These are phyloP conservation scores for Stephanodiscus minutulus DNA, from an alignment of 108 stramenopile genomes.

Conservation along the genomic window DNA sequence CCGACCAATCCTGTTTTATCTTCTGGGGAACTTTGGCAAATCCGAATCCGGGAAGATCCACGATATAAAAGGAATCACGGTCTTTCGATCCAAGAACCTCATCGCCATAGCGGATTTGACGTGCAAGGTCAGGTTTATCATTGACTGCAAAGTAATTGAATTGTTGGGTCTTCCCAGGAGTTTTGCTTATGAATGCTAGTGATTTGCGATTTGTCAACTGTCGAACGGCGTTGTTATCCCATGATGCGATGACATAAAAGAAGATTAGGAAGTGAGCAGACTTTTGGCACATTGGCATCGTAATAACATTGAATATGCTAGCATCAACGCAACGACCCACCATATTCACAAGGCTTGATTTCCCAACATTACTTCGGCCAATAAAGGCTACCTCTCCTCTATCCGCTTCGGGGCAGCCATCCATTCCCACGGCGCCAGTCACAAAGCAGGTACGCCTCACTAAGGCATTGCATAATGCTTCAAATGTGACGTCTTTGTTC, in stretches of 20 bases:
- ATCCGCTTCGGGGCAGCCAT: constrained; percentile 78
- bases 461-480: constrained; percentile 82
- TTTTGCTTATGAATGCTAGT: constrained; percentile 91
- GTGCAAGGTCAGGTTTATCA: constrained; percentile 80
- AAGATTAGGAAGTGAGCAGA: not conserved
- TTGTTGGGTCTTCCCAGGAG: constrained; percentile 95
- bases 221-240: not conserved
- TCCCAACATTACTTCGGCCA: constrained; percentile 94
- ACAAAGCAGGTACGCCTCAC: constrained; percentile 82
- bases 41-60: constrained; percentile 96
- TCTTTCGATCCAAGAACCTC: constrained; percentile 73
- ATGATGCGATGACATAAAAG: not conserved
- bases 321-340: constrained; percentile 27
- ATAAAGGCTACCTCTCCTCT: constrained; percentile 90
- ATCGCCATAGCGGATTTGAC: constrained; percentile 87
- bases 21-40: constrained; percentile 91
- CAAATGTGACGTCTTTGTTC: constrained; percentile 84
- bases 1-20: constrained; percentile 78
- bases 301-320: not conserved
- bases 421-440: constrained; percentile 88
- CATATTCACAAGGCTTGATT: constrained; percentile 91
- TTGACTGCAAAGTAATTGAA: constrained; percentile 97
- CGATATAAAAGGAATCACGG: constrained; percentile 86
- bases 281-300: not conserved
- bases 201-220: constrained; percentile 89